Evolutionary conservation across 352 stramenopile genomes (phyloP).

Genomic region (Phytophthora pistaciae): DNA sequence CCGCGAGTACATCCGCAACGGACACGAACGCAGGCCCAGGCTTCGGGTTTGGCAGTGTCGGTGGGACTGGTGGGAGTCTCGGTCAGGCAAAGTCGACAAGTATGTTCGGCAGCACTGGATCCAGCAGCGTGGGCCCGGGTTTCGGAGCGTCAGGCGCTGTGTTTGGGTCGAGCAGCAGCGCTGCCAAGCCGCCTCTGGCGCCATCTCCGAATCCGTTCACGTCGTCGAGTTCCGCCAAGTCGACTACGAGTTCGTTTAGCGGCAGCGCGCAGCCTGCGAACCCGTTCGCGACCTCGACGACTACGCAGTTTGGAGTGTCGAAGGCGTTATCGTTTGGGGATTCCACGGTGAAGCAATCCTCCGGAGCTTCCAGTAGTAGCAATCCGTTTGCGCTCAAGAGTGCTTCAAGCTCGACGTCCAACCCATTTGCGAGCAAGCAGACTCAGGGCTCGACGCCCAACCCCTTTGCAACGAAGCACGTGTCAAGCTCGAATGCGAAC

Average conservation of each 20-base stretch:
- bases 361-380: not conserved
- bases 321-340: not conserved
- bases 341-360: not conserved
- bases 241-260: slow-evolving; percentile 1
- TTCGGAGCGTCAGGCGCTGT: slow-evolving; percentile 8
- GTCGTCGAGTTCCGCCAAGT: slow-evolving; percentile 3
- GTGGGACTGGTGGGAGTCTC: not conserved
- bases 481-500: slow-evolving; percentile 6
- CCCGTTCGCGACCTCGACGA: not conserved
- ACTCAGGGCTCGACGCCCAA: not conserved
- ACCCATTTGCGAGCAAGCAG: slow-evolving; percentile 3
- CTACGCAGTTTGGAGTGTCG: not conserved
- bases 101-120: slow-evolving; percentile 6
- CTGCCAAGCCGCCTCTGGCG: slow-evolving; percentile 12
- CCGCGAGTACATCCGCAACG: not conserved
- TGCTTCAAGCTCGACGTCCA: slow-evolving; percentile 3
- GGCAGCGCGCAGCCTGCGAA: not conserved
- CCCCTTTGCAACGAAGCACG: slow-evolving; percentile 9
- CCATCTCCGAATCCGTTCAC: slow-evolving; percentile 20
- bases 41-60: not conserved
- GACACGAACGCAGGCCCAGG: not conserved
- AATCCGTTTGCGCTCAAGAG: slow-evolving; percentile 15
- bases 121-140: not conserved
- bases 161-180: slow-evolving; percentile 9
- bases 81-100: not conserved